Conservation (phyloP, 371 early-diverging fungal species). For the Mortierella sp. region DNA sequence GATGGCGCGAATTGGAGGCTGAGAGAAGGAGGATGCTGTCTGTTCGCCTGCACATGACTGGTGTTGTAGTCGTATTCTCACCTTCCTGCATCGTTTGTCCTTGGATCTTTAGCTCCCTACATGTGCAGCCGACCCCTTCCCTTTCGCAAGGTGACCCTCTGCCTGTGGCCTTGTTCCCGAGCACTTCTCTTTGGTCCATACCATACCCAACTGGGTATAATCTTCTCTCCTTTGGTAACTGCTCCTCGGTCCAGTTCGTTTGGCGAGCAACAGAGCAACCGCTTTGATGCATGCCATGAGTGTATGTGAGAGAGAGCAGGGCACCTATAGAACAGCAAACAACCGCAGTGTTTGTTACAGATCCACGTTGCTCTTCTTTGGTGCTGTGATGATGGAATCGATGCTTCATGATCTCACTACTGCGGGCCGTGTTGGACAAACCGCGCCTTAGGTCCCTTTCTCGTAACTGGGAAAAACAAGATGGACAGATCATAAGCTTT, state of each 20-base stretch:
- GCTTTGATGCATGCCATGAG: constrained; percentile 16
- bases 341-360: neutral
- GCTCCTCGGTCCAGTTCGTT: neutral
- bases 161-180: neutral
- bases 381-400: constrained; percentile 2
- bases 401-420: constrained; percentile 19
- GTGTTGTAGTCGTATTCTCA: neutral
- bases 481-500: neutral
- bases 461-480: neutral
- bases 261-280: constrained; percentile 6
- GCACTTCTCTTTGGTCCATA: neutral
- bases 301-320: too few species aligned
- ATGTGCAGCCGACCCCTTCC: constrained; percentile 15
- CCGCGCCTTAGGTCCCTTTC: neutral
- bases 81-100: constrained; percentile 7
- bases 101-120: constrained; percentile 15
- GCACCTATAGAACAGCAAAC: constrained; percentile 3
- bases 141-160: neutral
- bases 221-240: constrained; percentile 6
- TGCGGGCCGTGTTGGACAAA: neutral
- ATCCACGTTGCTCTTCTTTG: constrained; percentile 13
- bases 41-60: constrained; percentile 14
- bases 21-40: too few species aligned
- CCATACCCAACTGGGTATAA: constrained; percentile 25
- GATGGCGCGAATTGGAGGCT: too few species aligned